Evolutionary conservation across 2,329 filamentous ascomycete species (phyloP), one percentile per base, ranked within the genome.

Genomic region (Aspergillus arachidicola): DNA sequence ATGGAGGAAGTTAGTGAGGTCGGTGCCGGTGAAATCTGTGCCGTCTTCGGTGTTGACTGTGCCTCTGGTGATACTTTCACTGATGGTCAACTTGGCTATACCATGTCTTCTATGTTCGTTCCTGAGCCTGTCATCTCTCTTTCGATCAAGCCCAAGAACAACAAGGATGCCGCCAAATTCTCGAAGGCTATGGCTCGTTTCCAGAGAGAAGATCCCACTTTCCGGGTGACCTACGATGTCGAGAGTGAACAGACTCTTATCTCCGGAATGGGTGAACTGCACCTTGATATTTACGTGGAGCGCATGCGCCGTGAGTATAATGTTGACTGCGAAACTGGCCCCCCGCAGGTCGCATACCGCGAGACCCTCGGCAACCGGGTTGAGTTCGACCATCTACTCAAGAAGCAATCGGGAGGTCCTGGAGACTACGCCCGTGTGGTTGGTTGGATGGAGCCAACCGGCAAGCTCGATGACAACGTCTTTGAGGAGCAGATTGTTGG

Each of bases 131-230:
- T 99, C 83, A 97, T 99, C 81, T 98, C 94, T 21, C 88, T 99
- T 48, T 97, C 94, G 26, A 98, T 99, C 84, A 93, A 92, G 80
- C 95, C 95, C 55, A 98, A 98, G 85, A 89, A 92, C 78, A 93
- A 87, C 76, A 95, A 92, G 78, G 94, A 99, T 73, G 89, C 91
- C 63, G 89, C 92, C 76, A 95, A 96, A 83, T 99, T 99, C 85
- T 94, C 90, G 75, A 99, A 99, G 83, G 95, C 95, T 70, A 98
- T 99, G 89, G 95, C 94, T 78, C 92, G 95, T 71, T 99, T 99
- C 87, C 94, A 97, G 81, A 91, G 95, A 67, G 95, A 99, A 81
- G 95, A 99, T 73, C 95, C 95, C 4, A 99, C 95, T 14, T 99
- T 99, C 87, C 89, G 95, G 59, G 92, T 99, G 43, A 91, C 93